Base-by-base conservation (phyloP, 129 eudicot species). In the Pulicaria dysenterica region DNA sequence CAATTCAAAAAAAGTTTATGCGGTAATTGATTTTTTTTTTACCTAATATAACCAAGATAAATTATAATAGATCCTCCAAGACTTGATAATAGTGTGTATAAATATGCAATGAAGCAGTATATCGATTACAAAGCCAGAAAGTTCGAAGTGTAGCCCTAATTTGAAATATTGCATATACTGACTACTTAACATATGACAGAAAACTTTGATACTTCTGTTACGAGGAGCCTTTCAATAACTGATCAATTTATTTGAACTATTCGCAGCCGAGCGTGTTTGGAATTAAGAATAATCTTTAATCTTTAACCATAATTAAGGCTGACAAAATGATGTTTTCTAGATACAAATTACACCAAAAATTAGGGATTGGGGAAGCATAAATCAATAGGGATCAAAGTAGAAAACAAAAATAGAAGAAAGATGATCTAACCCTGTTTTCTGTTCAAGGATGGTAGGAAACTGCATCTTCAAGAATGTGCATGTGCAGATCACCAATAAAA, bases 401-500 rank as follows among this genome's bases (percentile, higher is more conserved):
- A 70, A 37, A 62, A 15, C 0, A 55, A 16, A 42, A 6, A 77
- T 53, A 7, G 64, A 48, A 51, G 1, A 60, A 5, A 67, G 31
- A 45, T 31, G 54, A 45, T 15, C 24, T 46, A 67, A 91, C 97
- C 98, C 98, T 6, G 95, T 92, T 83, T 88, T 92, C 56, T 89
- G 95, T 73, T 92, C 96, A 80, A 92, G 88, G 73, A 92, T 77
- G n/a, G 98, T 88, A 7, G 98, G 98, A 68, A 92, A 92, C 69
- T 89, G 98, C 86, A 92, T 87, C 95, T 89, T 92, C 79, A 92
- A 73, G 79, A 85, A 92, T 13, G 96, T 89, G 79, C 98, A 92
- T 7, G 98, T 88, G 86, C 96, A 92, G 57, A 92, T 92, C 72
- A 85, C 90, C 77, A 92, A 56, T 71, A 92, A 71, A 55, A 92